Base-by-base conservation (phyloP, 257 asterid species). In the Solanum appendiculatum region DNA sequence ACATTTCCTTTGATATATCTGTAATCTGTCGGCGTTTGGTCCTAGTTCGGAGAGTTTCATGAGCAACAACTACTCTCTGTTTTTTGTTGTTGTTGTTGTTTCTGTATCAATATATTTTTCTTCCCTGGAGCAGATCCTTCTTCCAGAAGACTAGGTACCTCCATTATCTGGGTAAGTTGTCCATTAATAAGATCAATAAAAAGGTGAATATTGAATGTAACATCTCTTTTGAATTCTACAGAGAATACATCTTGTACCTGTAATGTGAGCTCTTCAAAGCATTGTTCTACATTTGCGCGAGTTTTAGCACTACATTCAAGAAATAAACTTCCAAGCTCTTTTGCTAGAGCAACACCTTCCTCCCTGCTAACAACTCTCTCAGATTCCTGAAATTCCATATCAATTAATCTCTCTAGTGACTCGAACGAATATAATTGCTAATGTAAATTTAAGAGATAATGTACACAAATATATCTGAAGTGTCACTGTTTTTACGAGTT, bases 71-170 rank as follows among this genome's bases (percentile, higher is more conserved):
- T 89, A 37, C 94, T 87, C 10, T 0, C 25, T 13, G 91, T 54
- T 85, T 89, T 94, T 21, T 93, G 84, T 86, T 94, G 98, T 91
- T 92, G 82, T 86, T 94, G 97, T 91, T 92, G 98, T 88, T 93
- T 92, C 91, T 94, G 98, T 90, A 91, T 94, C 46, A 96, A 86
- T 88, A 94, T 94, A 89, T 92, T 95, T 88, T 97, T 92, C 94
- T 94, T 96, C 85, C 91, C 94, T 3, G 85, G 63, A 10, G 90
- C 36, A 75, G 96, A 95, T 87, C 98, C 98, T 90, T 95, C 98
- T 92, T 95, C 98, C 69, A 95, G 91, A 84, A 94, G 94, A 82
- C 97, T 91, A 12, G 99, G 99, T 87, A 93, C 94, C 93, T 95
- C 96, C 98, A 95, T 94, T 85, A 96, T 94, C 98, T 96, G 96